Evolutionary conservation across 1,139 yeast species (phyloP).

Genomic region (Zygosaccharomyces sapae): DNA sequence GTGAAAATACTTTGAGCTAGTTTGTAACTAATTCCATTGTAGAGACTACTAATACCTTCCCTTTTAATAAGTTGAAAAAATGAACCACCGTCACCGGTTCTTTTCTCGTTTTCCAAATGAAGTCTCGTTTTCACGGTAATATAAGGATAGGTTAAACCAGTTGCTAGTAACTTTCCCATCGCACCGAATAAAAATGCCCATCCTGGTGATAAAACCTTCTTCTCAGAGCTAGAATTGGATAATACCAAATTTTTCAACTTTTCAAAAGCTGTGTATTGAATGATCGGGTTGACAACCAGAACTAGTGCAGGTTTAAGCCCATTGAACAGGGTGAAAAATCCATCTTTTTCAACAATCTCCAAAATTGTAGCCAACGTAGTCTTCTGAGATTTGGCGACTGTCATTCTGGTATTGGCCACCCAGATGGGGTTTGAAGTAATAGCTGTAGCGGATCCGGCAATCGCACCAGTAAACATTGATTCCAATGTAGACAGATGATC

Average conservation of each 20-base stretch:
- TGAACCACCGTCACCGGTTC: conserved; percentile 32
- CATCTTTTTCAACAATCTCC: conserved; percentile 67
- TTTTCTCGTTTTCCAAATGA: conserved; percentile 56
- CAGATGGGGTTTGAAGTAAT: conserved; percentile 89
- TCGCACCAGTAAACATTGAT: conserved; percentile 73
- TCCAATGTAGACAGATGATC: conserved; percentile 59
- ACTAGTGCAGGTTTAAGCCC: conserved; percentile 86
- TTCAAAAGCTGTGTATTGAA: conserved; percentile 89
- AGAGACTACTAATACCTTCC: conserved; percentile 72
- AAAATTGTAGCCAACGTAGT: conserved; percentile 51
- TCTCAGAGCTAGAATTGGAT: conserved; percentile 21
- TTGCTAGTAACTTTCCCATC: conserved; percentile 80
- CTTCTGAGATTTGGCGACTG: conserved; percentile 46
- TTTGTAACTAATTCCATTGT: conserved; percentile 77
- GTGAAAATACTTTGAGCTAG: conserved; percentile 78
- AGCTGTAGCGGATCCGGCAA: conserved; percentile 86
- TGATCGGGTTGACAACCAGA: conserved; percentile 80
- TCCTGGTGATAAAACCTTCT: conserved; percentile 42
- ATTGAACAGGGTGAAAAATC: conserved; percentile 66
- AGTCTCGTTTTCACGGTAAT: conserved; percentile 84
- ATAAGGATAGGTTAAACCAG: conserved; percentile 84
- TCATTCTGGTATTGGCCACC: conserved; percentile 91
- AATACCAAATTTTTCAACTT: conserved; percentile 68
- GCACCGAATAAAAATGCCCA: conserved; percentile 89
- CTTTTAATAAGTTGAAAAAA: conserved; percentile 49